A percentile compares a stretch with the other conserved stretches of the same genome.
Evolutionary conservation across 345 rosid genomes (phyloP).

Genomic region (Pistacia integerrima): DNA sequence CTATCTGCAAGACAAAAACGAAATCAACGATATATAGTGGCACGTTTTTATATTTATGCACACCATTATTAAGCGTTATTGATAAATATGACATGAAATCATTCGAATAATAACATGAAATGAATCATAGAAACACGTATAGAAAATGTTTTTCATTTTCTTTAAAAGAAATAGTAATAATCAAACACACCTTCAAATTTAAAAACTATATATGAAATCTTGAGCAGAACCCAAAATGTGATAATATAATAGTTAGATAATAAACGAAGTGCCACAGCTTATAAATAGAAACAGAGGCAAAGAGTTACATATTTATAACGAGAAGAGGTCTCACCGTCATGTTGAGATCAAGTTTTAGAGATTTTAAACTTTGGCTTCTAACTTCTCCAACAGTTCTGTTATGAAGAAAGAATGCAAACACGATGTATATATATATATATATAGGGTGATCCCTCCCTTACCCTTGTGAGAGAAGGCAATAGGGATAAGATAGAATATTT

Average conservation of each 20-base stretch:
- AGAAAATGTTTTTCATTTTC: too few species aligned
- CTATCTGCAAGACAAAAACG: constrained; percentile 39
- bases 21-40: neutral
- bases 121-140: too few species aligned
- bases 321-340: constrained; percentile 20
- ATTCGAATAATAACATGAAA: too few species aligned
- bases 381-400: neutral
- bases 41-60: too few species aligned
- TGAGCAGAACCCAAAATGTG: too few species aligned
- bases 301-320: neutral
- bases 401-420: neutral
- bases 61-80: too few species aligned
- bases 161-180: too few species aligned
- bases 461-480: constrained; percentile 1
- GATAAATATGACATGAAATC: too few species aligned
- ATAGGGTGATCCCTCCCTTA: neutral
- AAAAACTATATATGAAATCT: too few species aligned
- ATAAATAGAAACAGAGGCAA: neutral
- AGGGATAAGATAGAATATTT: constrained; percentile 13
- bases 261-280: too few species aligned
- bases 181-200: too few species aligned
- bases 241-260: too few species aligned
- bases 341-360: neutral
- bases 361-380: neutral
- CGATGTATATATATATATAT: neutral